Percentiles rank a stretch among this genome's conserved stretches.
These are phyloP conservation scores for Claviceps quebecensis DNA, from an alignment of 2,329 filamentous ascomycete genomes.

Conservation along the genomic window DNA sequence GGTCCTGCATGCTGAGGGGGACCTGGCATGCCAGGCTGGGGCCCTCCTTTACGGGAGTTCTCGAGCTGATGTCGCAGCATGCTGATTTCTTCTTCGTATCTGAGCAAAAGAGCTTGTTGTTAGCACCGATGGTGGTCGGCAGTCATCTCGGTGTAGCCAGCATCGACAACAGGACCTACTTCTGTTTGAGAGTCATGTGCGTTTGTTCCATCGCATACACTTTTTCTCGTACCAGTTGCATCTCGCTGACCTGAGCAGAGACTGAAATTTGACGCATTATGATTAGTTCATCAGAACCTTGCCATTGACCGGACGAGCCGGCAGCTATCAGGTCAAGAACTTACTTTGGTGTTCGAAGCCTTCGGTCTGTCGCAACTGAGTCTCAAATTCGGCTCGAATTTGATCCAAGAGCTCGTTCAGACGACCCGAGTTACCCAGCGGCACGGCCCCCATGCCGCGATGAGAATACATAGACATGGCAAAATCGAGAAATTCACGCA, in stretches of 20 bases:
- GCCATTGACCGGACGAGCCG: neutral
- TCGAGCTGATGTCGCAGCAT: conserved; percentile 79
- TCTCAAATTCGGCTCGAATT: conserved; percentile 82
- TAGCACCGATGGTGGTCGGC: conserved; percentile 2
- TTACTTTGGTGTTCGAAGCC: conserved; percentile 90
- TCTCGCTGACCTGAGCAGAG: conserved; percentile 80
- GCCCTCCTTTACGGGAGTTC: conserved; percentile 50
- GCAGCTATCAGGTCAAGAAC: conserved; percentile 18
- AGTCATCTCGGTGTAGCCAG: conserved; percentile 2
- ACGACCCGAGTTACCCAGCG: conserved; percentile 45
- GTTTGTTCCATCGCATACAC: conserved; percentile 86
- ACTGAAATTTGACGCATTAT: conserved; percentile 39
- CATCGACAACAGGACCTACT: conserved; percentile 43
- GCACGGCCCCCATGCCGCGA: conserved; percentile 64
- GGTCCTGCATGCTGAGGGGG: conserved; percentile 64
- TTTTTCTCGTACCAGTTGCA: conserved; percentile 86
- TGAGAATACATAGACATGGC: conserved; percentile 77
- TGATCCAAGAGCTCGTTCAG: conserved; percentile 86
- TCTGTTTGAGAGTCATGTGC: conserved; percentile 77
- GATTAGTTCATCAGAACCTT: neutral
- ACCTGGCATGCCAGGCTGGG: conserved; percentile 46
- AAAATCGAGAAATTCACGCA: conserved; percentile 1
- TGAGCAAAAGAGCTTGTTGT: conserved; percentile 23
- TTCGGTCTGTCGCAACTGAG: conserved; percentile 63
- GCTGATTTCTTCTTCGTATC: conserved; percentile 85